Conservation (phyloP, 805 yeast genomes). For the Ogataea pini region DNA sequence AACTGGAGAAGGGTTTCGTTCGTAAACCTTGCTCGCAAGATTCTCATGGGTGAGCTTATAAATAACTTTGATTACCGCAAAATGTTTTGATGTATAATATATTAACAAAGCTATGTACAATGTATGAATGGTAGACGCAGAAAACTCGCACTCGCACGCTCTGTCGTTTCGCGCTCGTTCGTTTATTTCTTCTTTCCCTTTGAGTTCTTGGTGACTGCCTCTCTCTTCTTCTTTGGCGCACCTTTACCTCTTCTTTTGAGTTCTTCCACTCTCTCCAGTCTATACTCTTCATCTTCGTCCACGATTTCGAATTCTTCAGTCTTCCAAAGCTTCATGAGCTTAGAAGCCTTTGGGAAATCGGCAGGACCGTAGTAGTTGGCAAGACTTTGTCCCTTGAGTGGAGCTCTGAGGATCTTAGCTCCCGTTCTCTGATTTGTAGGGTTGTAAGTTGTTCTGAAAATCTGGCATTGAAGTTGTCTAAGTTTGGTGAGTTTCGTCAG, state of each 20-base stretch:
- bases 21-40: slow-evolving; percentile 20
- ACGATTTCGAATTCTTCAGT: slow-evolving; percentile 43
- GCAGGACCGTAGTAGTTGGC: slow-evolving; percentile 75
- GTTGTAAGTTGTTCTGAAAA: slow-evolving; percentile 71
- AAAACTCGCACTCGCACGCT: background rate
- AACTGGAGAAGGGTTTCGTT: slow-evolving; percentile 32
- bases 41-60: slow-evolving; percentile 34
- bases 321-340: slow-evolving; percentile 28
- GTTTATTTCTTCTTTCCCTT: slow-evolving; percentile 41
- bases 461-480: slow-evolving; percentile 59
- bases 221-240: slow-evolving; percentile 76
- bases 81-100: slow-evolving; percentile 29
- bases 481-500: slow-evolving; percentile 53
- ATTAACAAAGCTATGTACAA: slow-evolving; percentile 12
- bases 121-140: background rate
- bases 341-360: slow-evolving; percentile 59
- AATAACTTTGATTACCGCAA: slow-evolving; percentile 32
- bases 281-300: slow-evolving; percentile 69
- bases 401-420: slow-evolving; percentile 62
- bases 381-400: slow-evolving; percentile 72
- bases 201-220: slow-evolving; percentile 37
- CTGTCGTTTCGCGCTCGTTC: background rate
- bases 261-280: slow-evolving; percentile 61
- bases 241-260: slow-evolving; percentile 88
- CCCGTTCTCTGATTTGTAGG: slow-evolving; percentile 71